A percentile compares a stretch with the other conserved stretches of the same genome.
phyloP scores from a whole-genome alignment of 768 basidiomycete genomes.

The Leccinum variicolor region DNA sequence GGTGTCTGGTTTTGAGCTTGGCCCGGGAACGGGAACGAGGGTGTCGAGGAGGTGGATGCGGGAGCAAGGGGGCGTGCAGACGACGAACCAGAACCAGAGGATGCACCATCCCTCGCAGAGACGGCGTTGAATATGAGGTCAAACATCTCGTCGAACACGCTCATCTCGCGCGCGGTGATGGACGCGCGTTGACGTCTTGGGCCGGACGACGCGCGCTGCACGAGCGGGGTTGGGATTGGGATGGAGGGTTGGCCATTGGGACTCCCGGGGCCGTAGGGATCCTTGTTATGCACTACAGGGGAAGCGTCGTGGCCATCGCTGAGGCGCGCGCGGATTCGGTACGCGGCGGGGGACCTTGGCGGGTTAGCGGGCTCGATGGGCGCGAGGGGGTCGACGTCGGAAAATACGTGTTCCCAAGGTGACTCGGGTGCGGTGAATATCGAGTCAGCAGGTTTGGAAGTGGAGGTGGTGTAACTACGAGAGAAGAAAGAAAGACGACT shows the following conservation, averaged over 20 bases:
- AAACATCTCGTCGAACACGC: constrained; percentile 71
- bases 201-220: constrained; percentile 10
- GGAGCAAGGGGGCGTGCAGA: neutral
- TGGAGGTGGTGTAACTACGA: neutral
- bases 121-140: constrained; percentile 62
- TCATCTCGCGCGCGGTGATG: constrained; percentile 67
- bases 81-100: neutral
- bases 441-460: constrained; percentile 17
- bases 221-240: neutral
- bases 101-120: constrained; percentile 30
- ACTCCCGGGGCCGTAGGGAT: neutral
- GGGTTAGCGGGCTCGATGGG: constrained; percentile 14
- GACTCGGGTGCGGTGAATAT: constrained; percentile 35
- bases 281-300: neutral
- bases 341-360: constrained; percentile 15
- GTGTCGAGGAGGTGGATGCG: neutral
- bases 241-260: neutral
- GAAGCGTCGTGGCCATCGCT: neutral
- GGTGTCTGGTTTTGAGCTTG: constrained; percentile 5
- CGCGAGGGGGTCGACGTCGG: constrained; percentile 36
- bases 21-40: neutral
- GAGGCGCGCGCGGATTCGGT: constrained; percentile 12
- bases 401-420: constrained; percentile 56
- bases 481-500: neutral
- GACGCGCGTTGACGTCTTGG: constrained; percentile 42